Evolutionary conservation across 2,329 filamentous ascomycete genomes (phyloP), one percentile per base, ranked within the genome.

Genomic region (Alternaria consortialis): DNA sequence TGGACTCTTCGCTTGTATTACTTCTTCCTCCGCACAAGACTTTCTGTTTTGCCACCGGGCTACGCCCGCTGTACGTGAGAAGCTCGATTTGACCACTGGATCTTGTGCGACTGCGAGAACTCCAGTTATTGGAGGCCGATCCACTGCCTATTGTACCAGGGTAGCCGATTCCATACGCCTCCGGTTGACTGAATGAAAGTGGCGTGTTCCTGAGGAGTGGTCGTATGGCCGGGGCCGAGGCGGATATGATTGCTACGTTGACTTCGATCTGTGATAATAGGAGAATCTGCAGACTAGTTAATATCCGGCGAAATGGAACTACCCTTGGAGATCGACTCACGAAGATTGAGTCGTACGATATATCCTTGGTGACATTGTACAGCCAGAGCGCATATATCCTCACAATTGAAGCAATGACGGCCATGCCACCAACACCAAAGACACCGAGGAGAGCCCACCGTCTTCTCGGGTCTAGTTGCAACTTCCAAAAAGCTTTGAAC

Each of bases 191-290:
- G 23, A 25, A 43, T 13, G 23, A 20, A 0, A 43, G 40, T 5
- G 20, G 25, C 3, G 60, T 62, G 20, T 51, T 59, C 12, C 60
- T 60, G 63, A 80, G 74, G 17, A 80, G 67, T 3, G 79, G 78
- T 8, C 74, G 73, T 20, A 82, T 70, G 2, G 78, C 70, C 3
- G 79, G 78, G 0, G 80, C 68, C 1, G 74, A 80, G 5, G 79
- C 75, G 9, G 80, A 79, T 1, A 80, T 67, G 53, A 81, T 79
- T 4, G 78, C 79, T 15, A 81, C 66, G 60, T 78, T 78, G 20
- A 81, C 74, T 60, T 82, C 80, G 52, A 81, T 73, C 58, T 77
- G 75, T 60, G 77, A 78, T 75, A 80, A 80, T 17, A 81, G 59
- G 9, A 70, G 65, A 12, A 72, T 66, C 65, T 71, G 60, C 15